phyloP scores from a whole-genome alignment of 805 yeast species.

The Ogataea siamensis region DNA sequence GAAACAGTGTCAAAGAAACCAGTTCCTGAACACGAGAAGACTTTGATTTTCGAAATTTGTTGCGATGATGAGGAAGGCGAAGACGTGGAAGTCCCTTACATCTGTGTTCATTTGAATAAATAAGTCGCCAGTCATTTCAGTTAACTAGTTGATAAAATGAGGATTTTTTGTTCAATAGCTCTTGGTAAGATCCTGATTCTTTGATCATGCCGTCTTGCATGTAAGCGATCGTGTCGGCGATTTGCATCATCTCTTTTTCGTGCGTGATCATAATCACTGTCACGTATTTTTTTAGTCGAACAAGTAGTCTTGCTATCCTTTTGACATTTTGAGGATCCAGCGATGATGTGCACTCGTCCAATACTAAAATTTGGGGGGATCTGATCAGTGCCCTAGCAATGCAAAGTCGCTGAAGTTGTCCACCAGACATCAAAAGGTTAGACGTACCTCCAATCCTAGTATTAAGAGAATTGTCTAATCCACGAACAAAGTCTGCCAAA shows the following conservation, averaged over 20 bases:
- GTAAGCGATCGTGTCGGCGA: constrained; percentile 50
- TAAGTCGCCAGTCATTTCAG: constrained; percentile 1
- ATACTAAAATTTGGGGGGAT: constrained; percentile 58
- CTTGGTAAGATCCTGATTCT: constrained; percentile 41
- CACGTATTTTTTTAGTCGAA: constrained; percentile 29
- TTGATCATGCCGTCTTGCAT: constrained; percentile 47
- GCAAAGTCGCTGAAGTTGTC: constrained; percentile 84
- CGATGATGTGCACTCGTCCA: constrained; percentile 92
- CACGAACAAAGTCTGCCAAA: constrained; percentile 51
- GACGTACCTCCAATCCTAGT: constrained; percentile 54
- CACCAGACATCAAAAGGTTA: constrained; percentile 67
- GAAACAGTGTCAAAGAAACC: constrained; percentile 85
- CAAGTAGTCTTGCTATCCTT: constrained; percentile 49
- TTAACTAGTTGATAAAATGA: constrained; percentile 2
- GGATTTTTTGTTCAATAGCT: constrained; percentile 2
- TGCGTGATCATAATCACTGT: constrained; percentile 73
- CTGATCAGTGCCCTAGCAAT: constrained; percentile 79
- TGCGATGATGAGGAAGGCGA: constrained; percentile 91
- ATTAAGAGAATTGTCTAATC: constrained; percentile 54
- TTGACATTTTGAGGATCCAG: constrained; percentile 64
- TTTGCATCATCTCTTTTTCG: constrained; percentile 59
- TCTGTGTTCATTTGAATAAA: constrained; percentile 53
- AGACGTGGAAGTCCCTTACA: constrained; percentile 92
- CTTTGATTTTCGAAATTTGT: constrained; percentile 84
- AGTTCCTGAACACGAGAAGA: constrained; percentile 67